phyloP scores from a whole-genome alignment of 2,329 filamentous ascomycete genomes.

The Fusarium caatingaense region DNA sequence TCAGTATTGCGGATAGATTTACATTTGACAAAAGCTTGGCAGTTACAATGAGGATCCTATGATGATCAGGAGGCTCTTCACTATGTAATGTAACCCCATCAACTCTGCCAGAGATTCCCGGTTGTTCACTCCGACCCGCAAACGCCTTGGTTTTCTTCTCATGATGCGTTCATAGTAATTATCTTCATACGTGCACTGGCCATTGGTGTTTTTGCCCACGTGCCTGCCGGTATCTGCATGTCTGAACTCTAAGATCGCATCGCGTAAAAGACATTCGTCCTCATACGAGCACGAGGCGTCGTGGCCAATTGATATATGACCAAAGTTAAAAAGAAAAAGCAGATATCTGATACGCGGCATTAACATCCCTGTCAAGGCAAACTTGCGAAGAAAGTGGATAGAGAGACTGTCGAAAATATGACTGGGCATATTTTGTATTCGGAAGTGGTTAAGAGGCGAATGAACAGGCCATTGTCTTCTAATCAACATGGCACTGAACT shows the following conservation, averaged over 20 bases:
- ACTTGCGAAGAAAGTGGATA: slow-evolving; percentile 9
- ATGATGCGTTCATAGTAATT: background rate
- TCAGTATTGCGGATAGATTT: background rate
- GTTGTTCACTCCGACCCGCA: background rate
- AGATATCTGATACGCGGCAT: background rate
- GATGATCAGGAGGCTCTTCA: background rate
- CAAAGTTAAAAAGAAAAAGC: background rate
- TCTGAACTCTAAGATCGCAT: background rate
- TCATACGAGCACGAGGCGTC: background rate
- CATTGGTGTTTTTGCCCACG: background rate
- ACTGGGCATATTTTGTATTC: background rate
- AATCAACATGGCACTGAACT: background rate
- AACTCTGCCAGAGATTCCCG: background rate
- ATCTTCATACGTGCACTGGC: background rate
- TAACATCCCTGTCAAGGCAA: slow-evolving; percentile 11
- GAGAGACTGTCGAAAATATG: background rate
- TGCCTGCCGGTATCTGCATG: background rate
- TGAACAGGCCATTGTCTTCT: too few species aligned
- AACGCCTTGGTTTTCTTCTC: background rate
- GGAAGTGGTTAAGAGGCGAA: background rate
- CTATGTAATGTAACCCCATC: background rate
- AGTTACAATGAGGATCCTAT: background rate
- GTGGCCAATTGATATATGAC: background rate
- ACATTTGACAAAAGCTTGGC: background rate
- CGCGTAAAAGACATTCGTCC: background rate